Percentiles rank a stretch among this genome's conserved stretches.
phyloP scores from a whole-genome alignment of 805 yeast genomes.

The Yarrowia deformans region DNA sequence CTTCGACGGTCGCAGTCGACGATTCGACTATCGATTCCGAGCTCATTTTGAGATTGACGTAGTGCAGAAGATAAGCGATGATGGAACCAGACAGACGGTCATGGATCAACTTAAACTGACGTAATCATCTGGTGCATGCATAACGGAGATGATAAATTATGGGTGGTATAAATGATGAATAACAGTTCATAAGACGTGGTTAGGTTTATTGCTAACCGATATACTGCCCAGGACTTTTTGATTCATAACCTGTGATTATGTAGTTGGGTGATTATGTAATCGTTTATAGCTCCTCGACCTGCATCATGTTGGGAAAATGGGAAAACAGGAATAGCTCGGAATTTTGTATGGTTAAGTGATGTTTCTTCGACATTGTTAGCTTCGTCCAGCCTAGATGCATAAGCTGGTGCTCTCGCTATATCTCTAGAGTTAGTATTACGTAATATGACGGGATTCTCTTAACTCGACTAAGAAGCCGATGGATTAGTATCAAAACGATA shows the following conservation, averaged over 20 bases:
- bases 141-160: too few relatives aligned
- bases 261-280: not conserved
- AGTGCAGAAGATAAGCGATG: not conserved
- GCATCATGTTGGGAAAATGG: not conserved
- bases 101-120: not conserved
- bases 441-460: too few relatives aligned
- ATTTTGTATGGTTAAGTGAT: not conserved
- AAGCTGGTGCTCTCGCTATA: too few relatives aligned
- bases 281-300: not conserved
- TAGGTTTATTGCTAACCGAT: too few relatives aligned
- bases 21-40: not conserved
- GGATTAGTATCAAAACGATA: too few relatives aligned
- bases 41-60: not conserved
- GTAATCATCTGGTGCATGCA: not conserved
- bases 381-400: too few relatives aligned
- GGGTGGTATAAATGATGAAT: not conserved
- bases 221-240: too few relatives aligned
- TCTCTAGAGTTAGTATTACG: not conserved
- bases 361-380: too few relatives aligned
- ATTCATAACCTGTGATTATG: not conserved
- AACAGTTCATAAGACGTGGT: too few relatives aligned
- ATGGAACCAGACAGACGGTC: not conserved
- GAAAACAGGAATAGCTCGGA: not conserved
- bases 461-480: too few relatives aligned
- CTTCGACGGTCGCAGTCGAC: not conserved